A percentile compares a stretch with the other conserved stretches of the same genome.
Conservation (phyloP, 2,329 filamentous ascomycete genomes). For the Chaetomiaceae sp. region DNA sequence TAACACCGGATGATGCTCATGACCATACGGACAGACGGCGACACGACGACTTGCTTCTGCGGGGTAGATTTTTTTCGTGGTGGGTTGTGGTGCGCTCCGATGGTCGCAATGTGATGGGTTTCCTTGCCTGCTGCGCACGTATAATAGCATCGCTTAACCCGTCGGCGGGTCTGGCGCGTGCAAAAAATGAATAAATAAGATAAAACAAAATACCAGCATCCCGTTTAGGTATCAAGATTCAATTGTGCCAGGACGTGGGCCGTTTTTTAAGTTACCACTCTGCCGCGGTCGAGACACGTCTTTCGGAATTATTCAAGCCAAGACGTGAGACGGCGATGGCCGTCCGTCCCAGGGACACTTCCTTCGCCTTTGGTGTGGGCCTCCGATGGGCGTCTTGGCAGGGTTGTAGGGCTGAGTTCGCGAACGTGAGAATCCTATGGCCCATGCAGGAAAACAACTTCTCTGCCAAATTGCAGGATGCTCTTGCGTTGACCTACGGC, state of each 20-base stretch:
- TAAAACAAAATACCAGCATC: background rate
- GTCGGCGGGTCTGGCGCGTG: too few species aligned
- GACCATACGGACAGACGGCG: too few species aligned
- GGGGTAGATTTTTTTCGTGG: too few species aligned
- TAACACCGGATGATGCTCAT: background rate
- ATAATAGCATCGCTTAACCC: too few species aligned
- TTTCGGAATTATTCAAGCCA: too few species aligned
- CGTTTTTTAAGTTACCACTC: slow-evolving; percentile 4
- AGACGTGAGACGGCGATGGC: slow-evolving; percentile 7
- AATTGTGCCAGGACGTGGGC: slow-evolving; percentile 4
- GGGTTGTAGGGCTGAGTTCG: slow-evolving; percentile 1
- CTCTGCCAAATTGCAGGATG: background rate
- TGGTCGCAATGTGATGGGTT: too few species aligned
- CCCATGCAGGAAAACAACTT: background rate
- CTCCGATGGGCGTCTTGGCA: too few species aligned
- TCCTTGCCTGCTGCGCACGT: too few species aligned
- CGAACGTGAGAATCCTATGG: background rate
- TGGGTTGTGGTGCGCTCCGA: too few species aligned
- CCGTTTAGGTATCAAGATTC: slow-evolving; percentile 12
- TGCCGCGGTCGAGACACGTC: background rate
- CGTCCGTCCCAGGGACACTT: too few species aligned
- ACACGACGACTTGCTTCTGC: background rate
- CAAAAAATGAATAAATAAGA: too few species aligned
- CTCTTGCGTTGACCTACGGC: slow-evolving; percentile 17
- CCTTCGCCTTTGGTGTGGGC: too few species aligned